Percentiles rank a stretch among this genome's conserved stretches.
Evolutionary conservation across 2,329 filamentous ascomycete species (phyloP).

Genomic region (Aspergillus ochraceus): DNA sequence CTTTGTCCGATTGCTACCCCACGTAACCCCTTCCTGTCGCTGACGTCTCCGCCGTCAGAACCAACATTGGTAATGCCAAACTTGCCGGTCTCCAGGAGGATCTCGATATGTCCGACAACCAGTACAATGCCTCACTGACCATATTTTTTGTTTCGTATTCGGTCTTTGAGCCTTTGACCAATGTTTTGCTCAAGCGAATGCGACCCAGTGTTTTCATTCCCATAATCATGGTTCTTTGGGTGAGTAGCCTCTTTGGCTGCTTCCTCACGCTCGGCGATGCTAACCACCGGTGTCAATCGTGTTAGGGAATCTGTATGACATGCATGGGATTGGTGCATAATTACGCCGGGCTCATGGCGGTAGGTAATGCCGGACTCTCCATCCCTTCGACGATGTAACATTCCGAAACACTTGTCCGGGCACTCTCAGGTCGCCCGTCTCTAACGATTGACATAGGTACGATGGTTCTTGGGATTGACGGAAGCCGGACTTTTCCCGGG

Average conservation of each 20-base stretch:
- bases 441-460: slow-evolving; percentile 25
- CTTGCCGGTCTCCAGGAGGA: slow-evolving; percentile 59
- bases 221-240: slow-evolving; percentile 69
- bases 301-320: slow-evolving; percentile 46
- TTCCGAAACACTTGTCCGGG: background rate
- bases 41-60: slow-evolving; percentile 35
- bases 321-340: slow-evolving; percentile 49
- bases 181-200: slow-evolving; percentile 74
- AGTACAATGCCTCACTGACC: slow-evolving; percentile 74
- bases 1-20: background rate
- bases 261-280: background rate
- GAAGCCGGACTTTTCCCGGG: slow-evolving; percentile 63
- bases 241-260: slow-evolving; percentile 11
- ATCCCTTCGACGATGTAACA: background rate
- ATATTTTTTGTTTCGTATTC: slow-evolving; percentile 88
- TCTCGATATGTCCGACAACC: slow-evolving; percentile 60
- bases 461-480: slow-evolving; percentile 46
- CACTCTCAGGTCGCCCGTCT: background rate
- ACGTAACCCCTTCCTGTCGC: background rate
- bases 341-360: slow-evolving; percentile 48
- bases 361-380: slow-evolving; percentile 1
- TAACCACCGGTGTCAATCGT: background rate
- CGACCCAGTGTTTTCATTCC: slow-evolving; percentile 79
- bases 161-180: slow-evolving; percentile 72
- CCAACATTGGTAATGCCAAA: slow-evolving; percentile 75